Conservation (phyloP, 2,329 filamentous ascomycete genomes). For the Zalaria obscura region DNA sequence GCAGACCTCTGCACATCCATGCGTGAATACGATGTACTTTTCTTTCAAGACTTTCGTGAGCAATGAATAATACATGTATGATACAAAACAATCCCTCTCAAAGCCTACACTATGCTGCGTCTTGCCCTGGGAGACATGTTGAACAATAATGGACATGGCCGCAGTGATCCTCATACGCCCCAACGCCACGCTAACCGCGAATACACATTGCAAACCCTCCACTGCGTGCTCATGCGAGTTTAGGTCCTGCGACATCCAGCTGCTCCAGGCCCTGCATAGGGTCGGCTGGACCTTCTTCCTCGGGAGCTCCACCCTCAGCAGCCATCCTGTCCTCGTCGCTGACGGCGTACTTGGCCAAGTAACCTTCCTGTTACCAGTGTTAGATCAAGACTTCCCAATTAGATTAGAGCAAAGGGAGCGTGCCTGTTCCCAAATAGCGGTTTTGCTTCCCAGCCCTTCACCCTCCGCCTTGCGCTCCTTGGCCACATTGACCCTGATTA, state of each 20-base stretch:
- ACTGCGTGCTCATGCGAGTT: constrained; percentile 44
- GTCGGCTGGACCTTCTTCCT: constrained; percentile 48
- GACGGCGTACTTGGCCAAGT: constrained; percentile 77
- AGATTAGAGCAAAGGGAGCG: constrained; percentile 7
- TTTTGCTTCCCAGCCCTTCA: constrained; percentile 83
- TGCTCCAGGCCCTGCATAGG: constrained; percentile 94
- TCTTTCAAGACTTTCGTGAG: no score
- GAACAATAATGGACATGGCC: no score
- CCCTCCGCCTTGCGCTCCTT: constrained; percentile 82
- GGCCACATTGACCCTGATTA: constrained; percentile 82
- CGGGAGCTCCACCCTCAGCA: constrained; percentile 38
- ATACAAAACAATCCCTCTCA: no score
- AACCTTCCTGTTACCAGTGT: constrained; percentile 57
- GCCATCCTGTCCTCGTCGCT: constrained; percentile 62
- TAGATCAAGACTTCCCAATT: constrained; percentile 3
- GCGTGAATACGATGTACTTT: no score
- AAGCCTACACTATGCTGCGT: no score
- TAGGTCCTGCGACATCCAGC: constrained; percentile 86
- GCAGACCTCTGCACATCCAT: no score
- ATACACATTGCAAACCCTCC: not conserved
- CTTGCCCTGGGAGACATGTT: not conserved
- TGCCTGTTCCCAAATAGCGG: constrained; percentile 95
- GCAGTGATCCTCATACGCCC: not conserved
- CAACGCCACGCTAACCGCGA: constrained; percentile 5
- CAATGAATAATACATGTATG: no score